Conservation (phyloP, 179 eudicot species). For the Beta macrorhiza region DNA sequence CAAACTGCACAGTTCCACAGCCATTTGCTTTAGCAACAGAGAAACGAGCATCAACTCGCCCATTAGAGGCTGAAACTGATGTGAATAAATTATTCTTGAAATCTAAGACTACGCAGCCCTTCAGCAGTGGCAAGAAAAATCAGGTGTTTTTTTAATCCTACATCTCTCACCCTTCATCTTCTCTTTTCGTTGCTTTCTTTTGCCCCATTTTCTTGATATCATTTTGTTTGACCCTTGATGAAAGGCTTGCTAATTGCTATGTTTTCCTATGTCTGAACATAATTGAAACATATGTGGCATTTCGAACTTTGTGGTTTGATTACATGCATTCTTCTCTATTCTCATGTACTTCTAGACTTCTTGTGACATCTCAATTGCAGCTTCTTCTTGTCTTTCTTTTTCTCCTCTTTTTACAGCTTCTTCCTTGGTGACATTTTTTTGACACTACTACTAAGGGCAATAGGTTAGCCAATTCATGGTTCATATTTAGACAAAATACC, state of each 20-base stretch:
- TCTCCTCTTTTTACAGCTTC: background rate
- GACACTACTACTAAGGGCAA: background rate
- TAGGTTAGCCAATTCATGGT: background rate
- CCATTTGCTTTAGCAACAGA: slow-evolving; percentile 92
- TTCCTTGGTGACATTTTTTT: background rate
- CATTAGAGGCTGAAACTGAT: slow-evolving; percentile 43
- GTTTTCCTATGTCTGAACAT: background rate
- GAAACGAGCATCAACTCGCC: slow-evolving; percentile 70
- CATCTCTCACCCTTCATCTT: background rate
- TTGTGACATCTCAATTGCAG: background rate
- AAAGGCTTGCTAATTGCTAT: background rate
- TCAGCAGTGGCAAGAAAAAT: slow-evolving; percentile 38
- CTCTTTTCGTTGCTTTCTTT: background rate
- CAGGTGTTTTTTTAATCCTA: slow-evolving; percentile 37
- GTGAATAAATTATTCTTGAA: slow-evolving; percentile 36
- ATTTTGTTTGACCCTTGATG: background rate
- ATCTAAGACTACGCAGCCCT: slow-evolving; percentile 33
- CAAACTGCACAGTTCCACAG: slow-evolving; percentile 68
- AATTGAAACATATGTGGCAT: too few species aligned
- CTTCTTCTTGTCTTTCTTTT: background rate
- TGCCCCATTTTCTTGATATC: background rate
- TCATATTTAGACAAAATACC: background rate
- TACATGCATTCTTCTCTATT: background rate
- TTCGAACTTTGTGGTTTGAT: background rate
- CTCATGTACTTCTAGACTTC: background rate